Evolutionary conservation across 768 basidiomycete species (phyloP).

Genomic region (Amanita pseudoporphyria): DNA sequence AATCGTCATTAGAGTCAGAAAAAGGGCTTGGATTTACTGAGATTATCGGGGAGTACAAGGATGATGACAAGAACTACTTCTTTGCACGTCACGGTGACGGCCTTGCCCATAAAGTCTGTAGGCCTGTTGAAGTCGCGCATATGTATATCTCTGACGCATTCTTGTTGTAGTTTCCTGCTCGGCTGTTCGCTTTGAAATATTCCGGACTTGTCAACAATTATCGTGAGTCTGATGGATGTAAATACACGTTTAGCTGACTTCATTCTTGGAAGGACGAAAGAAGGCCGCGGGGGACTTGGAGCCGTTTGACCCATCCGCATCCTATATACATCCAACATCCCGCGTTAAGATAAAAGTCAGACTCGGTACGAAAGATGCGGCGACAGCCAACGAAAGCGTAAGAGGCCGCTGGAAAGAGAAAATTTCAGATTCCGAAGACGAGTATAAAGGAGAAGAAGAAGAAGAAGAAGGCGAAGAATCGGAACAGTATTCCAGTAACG

Average conservation of each 20-base stretch:
- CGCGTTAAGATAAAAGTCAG: conserved; percentile 34
- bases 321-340: conserved; percentile 49
- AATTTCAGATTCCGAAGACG: conserved; percentile 24
- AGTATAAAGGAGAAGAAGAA: conserved; percentile 15
- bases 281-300: conserved; percentile 31
- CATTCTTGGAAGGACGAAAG: conserved; percentile 31
- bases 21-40: conserved; percentile 27
- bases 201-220: conserved; percentile 44
- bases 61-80: conserved; percentile 36
- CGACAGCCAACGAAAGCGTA: conserved; percentile 16
- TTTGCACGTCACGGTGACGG: conserved; percentile 52
- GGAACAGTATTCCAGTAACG: conserved; percentile 19
- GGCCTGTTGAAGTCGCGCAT: conserved; percentile 4
- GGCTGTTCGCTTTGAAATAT: conserved; percentile 27
- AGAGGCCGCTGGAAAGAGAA: conserved; percentile 14
- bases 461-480: conserved; percentile 12
- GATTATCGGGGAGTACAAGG: conserved; percentile 49
- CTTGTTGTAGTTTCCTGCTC: conserved; percentile 31
- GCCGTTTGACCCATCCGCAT: conserved; percentile 52
- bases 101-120: conserved; percentile 46
- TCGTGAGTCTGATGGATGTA: conserved; percentile 28
- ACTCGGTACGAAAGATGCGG: conserved; percentile 21
- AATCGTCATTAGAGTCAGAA: conserved; percentile 23
- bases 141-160: conserved; percentile 20
- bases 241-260: conserved; percentile 9